Conservation (phyloP, 2,329 filamentous ascomycete genomes). For the Knufia petricola region DNA sequence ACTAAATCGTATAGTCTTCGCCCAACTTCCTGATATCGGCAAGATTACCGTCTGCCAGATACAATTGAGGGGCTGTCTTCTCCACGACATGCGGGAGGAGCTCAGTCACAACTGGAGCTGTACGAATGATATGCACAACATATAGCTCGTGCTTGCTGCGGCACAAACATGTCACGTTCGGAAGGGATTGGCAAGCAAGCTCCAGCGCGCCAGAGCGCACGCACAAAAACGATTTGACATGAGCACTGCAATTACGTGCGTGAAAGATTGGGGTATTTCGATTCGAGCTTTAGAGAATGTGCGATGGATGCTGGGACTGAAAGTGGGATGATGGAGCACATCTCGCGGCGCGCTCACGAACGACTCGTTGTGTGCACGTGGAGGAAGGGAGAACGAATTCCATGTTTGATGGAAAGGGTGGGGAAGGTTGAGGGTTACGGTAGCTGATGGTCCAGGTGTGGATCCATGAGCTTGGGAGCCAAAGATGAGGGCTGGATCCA, state of each 20-base stretch:
- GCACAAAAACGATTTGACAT: slow-evolving; percentile 7
- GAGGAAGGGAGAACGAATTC: neutral
- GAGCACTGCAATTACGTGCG: neutral
- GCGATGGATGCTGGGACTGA: neutral
- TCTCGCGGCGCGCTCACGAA: neutral
- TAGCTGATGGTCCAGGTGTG: neutral
- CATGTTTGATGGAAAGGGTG: neutral
- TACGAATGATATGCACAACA: neutral
- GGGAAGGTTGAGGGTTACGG: neutral
- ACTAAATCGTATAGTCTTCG: neutral
- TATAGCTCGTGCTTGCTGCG: neutral
- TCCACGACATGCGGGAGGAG: too few relatives aligned
- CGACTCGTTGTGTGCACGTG: neutral
- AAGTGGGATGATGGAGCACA: neutral
- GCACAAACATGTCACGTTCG: neutral
- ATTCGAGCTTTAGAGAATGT: neutral
- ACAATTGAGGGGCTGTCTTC: too few relatives aligned
- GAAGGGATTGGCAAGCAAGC: neutral
- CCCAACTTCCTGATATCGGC: neutral
- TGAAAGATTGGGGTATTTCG: neutral
- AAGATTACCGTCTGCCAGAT: neutral
- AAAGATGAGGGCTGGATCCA: neutral
- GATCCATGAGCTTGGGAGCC: neutral
- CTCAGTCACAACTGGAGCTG: neutral
- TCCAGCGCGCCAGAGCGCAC: neutral